Percentiles rank a stretch among this genome's conserved stretches.
Conservation (phyloP, 768 basidiomycete species). For the Coprinopsis sp. region DNA sequence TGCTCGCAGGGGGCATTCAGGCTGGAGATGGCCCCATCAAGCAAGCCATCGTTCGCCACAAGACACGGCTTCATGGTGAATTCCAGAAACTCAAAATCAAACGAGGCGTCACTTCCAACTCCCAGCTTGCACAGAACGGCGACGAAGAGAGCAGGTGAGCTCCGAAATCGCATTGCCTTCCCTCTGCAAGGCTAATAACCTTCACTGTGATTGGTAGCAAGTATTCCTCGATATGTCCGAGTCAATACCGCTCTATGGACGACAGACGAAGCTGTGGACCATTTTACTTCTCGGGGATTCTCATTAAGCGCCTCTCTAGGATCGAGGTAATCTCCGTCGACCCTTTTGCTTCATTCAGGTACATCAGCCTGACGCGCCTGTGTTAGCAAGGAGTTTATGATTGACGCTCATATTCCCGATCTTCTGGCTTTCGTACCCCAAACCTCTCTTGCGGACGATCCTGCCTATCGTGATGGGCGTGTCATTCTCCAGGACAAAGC, state of each 20-base stretch:
- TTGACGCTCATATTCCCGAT: slow-evolving; percentile 78
- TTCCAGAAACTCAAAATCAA: slow-evolving; percentile 80
- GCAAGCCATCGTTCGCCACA: slow-evolving; percentile 81
- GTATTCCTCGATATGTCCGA: slow-evolving; percentile 80
- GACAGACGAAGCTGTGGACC: slow-evolving; percentile 55
- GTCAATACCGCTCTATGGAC: slow-evolving; percentile 74
- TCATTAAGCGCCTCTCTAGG: slow-evolving; percentile 45
- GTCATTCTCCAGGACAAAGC: slow-evolving; percentile 97
- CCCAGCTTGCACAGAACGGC: slow-evolving; percentile 56
- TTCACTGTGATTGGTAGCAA: slow-evolving; percentile 34
- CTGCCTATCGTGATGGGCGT: slow-evolving; percentile 70
- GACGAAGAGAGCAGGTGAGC: slow-evolving; percentile 62
- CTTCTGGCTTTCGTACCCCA: slow-evolving; percentile 74
- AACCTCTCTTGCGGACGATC: slow-evolving; percentile 62
- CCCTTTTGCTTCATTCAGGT: not conserved
- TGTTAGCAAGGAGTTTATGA: slow-evolving; percentile 56
- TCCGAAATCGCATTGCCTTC: slow-evolving; percentile 2
- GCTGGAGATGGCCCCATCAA: slow-evolving; percentile 89
- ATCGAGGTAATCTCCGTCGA: slow-evolving; percentile 38
- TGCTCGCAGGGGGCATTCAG: slow-evolving; percentile 82
- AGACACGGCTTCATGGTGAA: slow-evolving; percentile 83
- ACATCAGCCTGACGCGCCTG: slow-evolving; percentile 7
- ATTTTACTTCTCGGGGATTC: slow-evolving; percentile 56
- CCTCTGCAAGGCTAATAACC: not conserved
- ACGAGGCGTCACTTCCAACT: slow-evolving; percentile 59